Percentiles rank a stretch among this genome's conserved stretches.
These are phyloP conservation scores for Coniochaeta prunicola DNA, from an alignment of 2,329 filamentous ascomycete genomes.

Conservation along the genomic window DNA sequence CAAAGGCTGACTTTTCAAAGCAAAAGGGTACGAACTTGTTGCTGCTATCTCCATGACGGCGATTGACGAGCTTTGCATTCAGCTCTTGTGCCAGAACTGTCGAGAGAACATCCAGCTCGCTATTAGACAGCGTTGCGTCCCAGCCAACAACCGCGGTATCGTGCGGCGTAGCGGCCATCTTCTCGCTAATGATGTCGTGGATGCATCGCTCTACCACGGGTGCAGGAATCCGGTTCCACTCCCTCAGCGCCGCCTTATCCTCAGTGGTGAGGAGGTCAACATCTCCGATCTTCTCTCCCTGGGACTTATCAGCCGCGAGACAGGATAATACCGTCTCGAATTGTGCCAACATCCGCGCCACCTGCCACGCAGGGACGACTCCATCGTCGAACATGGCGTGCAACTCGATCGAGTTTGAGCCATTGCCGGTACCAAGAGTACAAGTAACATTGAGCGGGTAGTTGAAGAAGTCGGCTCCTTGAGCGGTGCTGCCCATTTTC, in stretches of 20 bases:
- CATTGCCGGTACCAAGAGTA: slow-evolving; percentile 3
- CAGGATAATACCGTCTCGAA: slow-evolving; percentile 9
- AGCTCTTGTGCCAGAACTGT: slow-evolving; percentile 1
- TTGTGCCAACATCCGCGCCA: slow-evolving; percentile 10
- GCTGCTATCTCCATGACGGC: background rate
- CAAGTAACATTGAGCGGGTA: slow-evolving; percentile 16
- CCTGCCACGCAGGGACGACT: slow-evolving; percentile 12
- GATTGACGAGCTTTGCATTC: background rate
- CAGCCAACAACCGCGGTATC: slow-evolving; percentile 6
- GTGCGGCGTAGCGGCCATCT: slow-evolving; percentile 2
- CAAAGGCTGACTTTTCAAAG: slow-evolving; percentile 7
- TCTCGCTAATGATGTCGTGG: slow-evolving; percentile 14
- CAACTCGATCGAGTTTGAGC: slow-evolving; percentile 6
- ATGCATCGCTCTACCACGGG: slow-evolving; percentile 10
- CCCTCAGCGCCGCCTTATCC: slow-evolving; percentile 8
- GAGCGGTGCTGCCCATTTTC: slow-evolving; percentile 9
- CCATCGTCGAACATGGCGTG: slow-evolving; percentile 11
- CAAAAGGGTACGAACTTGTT: slow-evolving; percentile 5
- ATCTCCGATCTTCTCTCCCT: slow-evolving; percentile 6
- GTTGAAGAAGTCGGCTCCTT: slow-evolving; percentile 15
- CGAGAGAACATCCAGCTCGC: slow-evolving; percentile 3
- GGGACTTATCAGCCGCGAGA: slow-evolving; percentile 4
- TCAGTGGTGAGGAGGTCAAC: slow-evolving; percentile 9
- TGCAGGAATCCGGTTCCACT: slow-evolving; percentile 13
- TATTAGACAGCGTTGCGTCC: slow-evolving; percentile 2